Evolutionary conservation across 2,329 filamentous ascomycete genomes (phyloP), one percentile per base, ranked within the genome.

Genomic region (Alternaria tenuissima): DNA sequence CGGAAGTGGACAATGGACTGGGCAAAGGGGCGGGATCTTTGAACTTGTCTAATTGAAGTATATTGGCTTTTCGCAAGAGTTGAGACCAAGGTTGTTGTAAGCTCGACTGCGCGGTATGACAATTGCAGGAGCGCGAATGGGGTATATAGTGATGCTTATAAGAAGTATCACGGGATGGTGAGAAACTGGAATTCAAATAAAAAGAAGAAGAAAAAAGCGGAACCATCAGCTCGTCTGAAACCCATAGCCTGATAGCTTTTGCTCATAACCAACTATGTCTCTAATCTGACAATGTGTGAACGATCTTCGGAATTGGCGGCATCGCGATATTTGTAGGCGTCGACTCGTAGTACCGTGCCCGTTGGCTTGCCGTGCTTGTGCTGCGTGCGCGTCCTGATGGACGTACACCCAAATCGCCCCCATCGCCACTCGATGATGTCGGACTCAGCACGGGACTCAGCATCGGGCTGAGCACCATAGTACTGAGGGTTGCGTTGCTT

Each of bases 261-360:
- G 22, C 16, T 2, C 9, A 36, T 5, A 12, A 2, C 6, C 30
- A 7, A 1, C 16, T 3, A n/a, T 4, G 6, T 30, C 24, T 49
- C 59, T 49, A 70, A 16, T 70, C 64, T 12, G 74, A 75, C 6
- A 52, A 42, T 9, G 72, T 75, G 11, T 69, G 71, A n/a, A 76
- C 55, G 42, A 76, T 77, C 60, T 59, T 75, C 2, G 75, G 74
- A 6, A 76, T 61, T 32, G 68, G 68, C 28, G 64, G 64, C 41
- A 66, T 63, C 11, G 64, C 56, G 41, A 55, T 57, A 5, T 70
- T 64, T 3, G 61, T 63, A 16, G 72, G 65, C n/a, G 57, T 72
- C n/a, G 47, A 66, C 7, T 74, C 68, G n/a, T 77, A 77, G 44
- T 77, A 77, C 20, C 69, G 57, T 4, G 69, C 63, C 18, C 64